Percentiles rank a stretch among this genome's conserved stretches.
Conservation (phyloP, 345 rosid species). For the Luvunga scandens region DNA sequence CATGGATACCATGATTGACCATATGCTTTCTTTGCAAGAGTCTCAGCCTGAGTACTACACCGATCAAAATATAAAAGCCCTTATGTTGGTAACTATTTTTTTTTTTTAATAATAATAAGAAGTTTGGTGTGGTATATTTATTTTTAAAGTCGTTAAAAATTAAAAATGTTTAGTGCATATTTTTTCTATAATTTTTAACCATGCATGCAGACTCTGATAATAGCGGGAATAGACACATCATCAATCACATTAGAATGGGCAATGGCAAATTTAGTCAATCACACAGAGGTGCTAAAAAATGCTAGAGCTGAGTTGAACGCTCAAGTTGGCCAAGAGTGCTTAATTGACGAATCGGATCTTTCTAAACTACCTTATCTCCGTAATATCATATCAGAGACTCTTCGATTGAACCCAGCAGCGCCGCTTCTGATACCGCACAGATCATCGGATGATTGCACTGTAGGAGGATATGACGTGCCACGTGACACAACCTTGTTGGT, state of each 20-base stretch:
- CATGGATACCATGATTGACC: slow-evolving; percentile 52
- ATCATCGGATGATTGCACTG: slow-evolving; percentile 29
- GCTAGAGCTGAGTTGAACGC: slow-evolving; percentile 35
- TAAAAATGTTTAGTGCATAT: too few relatives aligned
- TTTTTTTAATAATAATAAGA: neutral
- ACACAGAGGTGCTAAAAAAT: slow-evolving; percentile 31
- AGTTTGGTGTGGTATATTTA: too few relatives aligned
- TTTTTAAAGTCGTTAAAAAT: too few relatives aligned
- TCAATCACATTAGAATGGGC: slow-evolving; percentile 61
- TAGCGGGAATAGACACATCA: slow-evolving; percentile 48
- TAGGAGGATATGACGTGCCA: slow-evolving; percentile 44
- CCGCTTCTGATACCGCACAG: slow-evolving; percentile 49
- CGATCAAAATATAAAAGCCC: slow-evolving; percentile 58
- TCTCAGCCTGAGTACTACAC: slow-evolving; percentile 47
- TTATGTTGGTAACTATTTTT: slow-evolving; percentile 25
- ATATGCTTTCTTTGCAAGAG: slow-evolving; percentile 47
- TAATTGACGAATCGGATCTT: slow-evolving; percentile 43
- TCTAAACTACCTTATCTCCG: slow-evolving; percentile 34
- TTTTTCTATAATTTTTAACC: too few relatives aligned
- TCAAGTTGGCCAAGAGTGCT: slow-evolving; percentile 29
- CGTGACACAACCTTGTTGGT: slow-evolving; percentile 42
- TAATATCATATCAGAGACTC: slow-evolving; percentile 35
- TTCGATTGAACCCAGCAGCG: slow-evolving; percentile 43
- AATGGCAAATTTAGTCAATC: slow-evolving; percentile 37
- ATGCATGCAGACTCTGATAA: slow-evolving; percentile 27